phyloP scores from a whole-genome alignment of 2,329 filamentous ascomycete species.

The Fusarium pininemorale region DNA sequence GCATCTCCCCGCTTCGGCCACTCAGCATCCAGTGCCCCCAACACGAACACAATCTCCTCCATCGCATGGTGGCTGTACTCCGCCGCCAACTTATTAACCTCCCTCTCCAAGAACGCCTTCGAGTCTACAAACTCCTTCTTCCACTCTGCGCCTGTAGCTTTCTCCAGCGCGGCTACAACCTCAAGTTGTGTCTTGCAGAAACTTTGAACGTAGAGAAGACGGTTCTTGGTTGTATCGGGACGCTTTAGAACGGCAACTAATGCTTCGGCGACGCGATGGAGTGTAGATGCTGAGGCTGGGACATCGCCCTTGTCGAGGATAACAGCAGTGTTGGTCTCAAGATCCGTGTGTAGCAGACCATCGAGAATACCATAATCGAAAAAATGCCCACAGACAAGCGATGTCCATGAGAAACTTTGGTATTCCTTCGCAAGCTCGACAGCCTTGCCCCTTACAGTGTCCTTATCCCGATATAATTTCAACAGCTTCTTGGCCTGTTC shows the following conservation, averaged over 20 bases:
- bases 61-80: constrained; percentile 47
- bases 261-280: constrained; percentile 58
- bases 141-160: constrained; percentile 56
- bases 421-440: constrained; percentile 45
- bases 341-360: constrained; percentile 54
- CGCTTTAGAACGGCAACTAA: constrained; percentile 60
- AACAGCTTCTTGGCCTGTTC: constrained; percentile 48
- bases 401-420: constrained; percentile 61
- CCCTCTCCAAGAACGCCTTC: constrained; percentile 52
- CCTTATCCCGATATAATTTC: constrained; percentile 49
- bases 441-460: constrained; percentile 44
- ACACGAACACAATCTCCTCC: constrained; percentile 60
- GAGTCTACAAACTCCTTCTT: constrained; percentile 47
- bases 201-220: constrained; percentile 57
- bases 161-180: constrained; percentile 60
- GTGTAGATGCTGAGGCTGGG: constrained; percentile 58
- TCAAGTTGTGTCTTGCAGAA: constrained; percentile 58
- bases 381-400: constrained; percentile 55
- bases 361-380: constrained; percentile 60
- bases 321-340: constrained; percentile 52
- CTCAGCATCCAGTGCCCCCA: constrained; percentile 58
- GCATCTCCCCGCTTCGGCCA: constrained; percentile 55
- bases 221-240: constrained; percentile 62
- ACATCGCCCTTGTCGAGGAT: constrained; percentile 63
- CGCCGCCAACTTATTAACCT: constrained; percentile 50